Conservation (phyloP, 1,284 basidiomycete genomes). For the Tilletia indica region DNA sequence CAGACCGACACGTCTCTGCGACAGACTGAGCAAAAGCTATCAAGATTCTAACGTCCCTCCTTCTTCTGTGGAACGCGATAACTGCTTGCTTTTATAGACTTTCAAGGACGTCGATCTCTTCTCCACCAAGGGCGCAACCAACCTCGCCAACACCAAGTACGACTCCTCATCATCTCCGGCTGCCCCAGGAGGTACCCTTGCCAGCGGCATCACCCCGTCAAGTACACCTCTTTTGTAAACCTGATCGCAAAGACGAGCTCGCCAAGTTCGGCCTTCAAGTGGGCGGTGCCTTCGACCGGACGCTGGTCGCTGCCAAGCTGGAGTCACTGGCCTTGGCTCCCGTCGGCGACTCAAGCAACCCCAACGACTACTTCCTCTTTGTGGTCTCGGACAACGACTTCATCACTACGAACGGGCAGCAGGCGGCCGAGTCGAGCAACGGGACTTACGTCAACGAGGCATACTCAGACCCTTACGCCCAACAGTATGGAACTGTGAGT, state of each 20-base stretch:
- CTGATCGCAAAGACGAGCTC: conserved; percentile 61
- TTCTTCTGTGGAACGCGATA: too few relatives aligned
- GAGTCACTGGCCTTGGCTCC: conserved; percentile 68
- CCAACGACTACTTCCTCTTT: conserved; percentile 70
- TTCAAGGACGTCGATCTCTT: conserved; percentile 61
- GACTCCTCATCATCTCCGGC: conserved; percentile 64
- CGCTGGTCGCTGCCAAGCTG: conserved; percentile 69
- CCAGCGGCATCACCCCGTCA: conserved; percentile 61
- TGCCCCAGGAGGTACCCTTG: conserved; percentile 62
- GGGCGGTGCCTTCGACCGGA: conserved; percentile 55
- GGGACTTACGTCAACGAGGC: conserved; percentile 29
- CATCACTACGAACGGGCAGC: conserved; percentile 64
- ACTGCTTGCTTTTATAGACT: conserved; percentile 25
- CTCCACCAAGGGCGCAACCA: conserved; percentile 64
- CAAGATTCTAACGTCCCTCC: too few relatives aligned
- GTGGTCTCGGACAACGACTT: conserved; percentile 69
- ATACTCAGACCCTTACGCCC: conserved; percentile 40
- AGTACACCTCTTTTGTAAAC: conserved; percentile 64
- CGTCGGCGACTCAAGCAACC: conserved; percentile 60
- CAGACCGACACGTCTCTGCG: background rate
- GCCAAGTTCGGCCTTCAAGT: conserved; percentile 66
- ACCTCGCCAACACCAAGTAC: conserved; percentile 66
- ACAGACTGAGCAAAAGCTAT: too few relatives aligned
- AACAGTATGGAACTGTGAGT: conserved; percentile 24
- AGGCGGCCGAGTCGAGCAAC: conserved; percentile 45